Conservation (phyloP, 2,329 filamentous ascomycete genomes). For the Fusarium compactum region DNA sequence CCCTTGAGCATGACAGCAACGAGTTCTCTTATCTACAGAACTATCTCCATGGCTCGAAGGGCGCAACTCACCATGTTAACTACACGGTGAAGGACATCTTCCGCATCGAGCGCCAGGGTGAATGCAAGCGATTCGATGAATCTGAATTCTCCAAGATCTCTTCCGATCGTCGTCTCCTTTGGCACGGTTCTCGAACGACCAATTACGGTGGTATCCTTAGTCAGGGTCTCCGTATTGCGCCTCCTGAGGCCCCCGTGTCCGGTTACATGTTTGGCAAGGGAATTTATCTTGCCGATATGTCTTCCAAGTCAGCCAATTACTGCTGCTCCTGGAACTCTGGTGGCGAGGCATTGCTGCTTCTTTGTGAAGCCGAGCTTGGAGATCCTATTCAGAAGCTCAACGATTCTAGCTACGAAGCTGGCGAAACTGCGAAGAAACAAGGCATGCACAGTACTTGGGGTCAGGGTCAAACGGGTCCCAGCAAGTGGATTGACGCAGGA, state of each 20-base stretch:
- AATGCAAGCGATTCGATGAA: constrained; percentile 74
- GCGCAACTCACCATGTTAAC: constrained; percentile 71
- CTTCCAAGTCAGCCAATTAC: constrained; percentile 84
- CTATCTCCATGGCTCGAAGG: constrained; percentile 77
- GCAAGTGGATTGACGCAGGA: constrained; percentile 79
- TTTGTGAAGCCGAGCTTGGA: constrained; percentile 84
- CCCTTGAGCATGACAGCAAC: constrained; percentile 65
- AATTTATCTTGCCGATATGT: constrained; percentile 89
- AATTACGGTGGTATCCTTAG: constrained; percentile 90
- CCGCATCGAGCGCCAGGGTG: constrained; percentile 81
- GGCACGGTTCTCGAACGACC: constrained; percentile 86
- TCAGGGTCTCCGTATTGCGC: constrained; percentile 90
- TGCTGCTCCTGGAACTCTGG: constrained; percentile 72
- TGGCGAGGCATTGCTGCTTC: constrained; percentile 78
- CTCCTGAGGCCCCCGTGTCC: constrained; percentile 80
- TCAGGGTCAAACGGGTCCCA: constrained; percentile 72
- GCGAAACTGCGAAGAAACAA: constrained; percentile 68
- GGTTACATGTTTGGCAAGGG: constrained; percentile 94
- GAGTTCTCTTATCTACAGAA: constrained; percentile 75
- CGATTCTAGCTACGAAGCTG: constrained; percentile 70
- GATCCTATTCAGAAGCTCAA: constrained; percentile 76
- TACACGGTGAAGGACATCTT: constrained; percentile 81
- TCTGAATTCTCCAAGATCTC: constrained; percentile 64
- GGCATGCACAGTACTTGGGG: constrained; percentile 78
- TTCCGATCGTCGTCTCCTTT: constrained; percentile 81